Evolutionary conservation across 352 stramenopile genomes (phyloP), one percentile per base, ranked within the genome.

Genomic region (Phytophthora vignae): DNA sequence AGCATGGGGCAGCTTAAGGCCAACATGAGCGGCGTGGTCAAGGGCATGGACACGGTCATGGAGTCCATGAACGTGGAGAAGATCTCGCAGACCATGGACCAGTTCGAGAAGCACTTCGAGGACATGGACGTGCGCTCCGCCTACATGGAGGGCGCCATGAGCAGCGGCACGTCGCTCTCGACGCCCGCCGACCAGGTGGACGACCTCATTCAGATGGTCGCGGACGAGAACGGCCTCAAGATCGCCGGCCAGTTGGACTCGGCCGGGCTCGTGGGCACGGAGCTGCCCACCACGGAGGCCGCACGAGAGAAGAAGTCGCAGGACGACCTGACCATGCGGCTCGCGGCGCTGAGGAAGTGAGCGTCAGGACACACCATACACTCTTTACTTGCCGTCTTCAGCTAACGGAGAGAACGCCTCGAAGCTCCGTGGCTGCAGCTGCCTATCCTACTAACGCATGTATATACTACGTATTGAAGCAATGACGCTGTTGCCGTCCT

Each of bases 51-150:
- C 77, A 98, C 91, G 48, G 95, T 97, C 33, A 93, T 99, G 82
- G 91, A 95, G 57, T 94, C 87, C 11, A 99, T 99, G 97, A 96
- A 99, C 77, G 90, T 99, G 33, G 96, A 99, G 73, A 98, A 99
- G 83, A 99, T 99, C 64, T 97, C 90, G 58, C 85, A 96, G 65
- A 97, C 94, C 4, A 99, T 99, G 97, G 97, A 99, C 69, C 95
- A 99, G 79, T 99, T 99, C 76, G 98, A 99, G 78, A 90, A 98
- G 75, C 97, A 99, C 83, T 99, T 99, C 85, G 98, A 99, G 75
- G 96, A 99, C 81, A 95, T 99, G 81, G 98, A 99, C 82, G 97
- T 99, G 42, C 97, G 98, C 49, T 89, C 96, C 8, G 96, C 94
- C 40, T 99, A 99, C 83, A 99, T 99, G 98, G 97, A 99, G 66